Percentiles rank a stretch among this genome's conserved stretches.
Conservation (phyloP, 768 basidiomycete genomes). For the Hericium erinaceus region DNA sequence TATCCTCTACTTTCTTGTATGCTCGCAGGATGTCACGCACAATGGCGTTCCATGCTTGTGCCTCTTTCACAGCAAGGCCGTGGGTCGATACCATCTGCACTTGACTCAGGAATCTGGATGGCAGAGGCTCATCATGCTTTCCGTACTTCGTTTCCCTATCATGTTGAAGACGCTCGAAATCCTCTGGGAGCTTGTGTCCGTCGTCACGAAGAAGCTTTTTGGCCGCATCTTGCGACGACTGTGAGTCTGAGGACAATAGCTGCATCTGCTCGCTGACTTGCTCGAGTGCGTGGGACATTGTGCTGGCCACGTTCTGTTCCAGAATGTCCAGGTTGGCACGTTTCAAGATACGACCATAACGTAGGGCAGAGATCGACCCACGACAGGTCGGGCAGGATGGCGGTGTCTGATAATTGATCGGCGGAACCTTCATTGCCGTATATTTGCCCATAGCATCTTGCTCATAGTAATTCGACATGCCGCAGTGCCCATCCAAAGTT, state of each 20-base stretch:
- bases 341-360: constrained; percentile 29
- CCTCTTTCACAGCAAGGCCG: constrained; percentile 14
- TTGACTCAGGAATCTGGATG: neutral
- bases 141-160: neutral
- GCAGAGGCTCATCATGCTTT: constrained; percentile 14
- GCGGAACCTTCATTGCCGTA: constrained; percentile 18
- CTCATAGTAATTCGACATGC: constrained; percentile 22
- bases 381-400: constrained; percentile 29
- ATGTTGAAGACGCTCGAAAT: neutral
- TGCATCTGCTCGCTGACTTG: neutral
- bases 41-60: constrained; percentile 17
- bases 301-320: constrained; percentile 28
- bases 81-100: constrained; percentile 12
- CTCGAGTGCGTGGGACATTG: constrained; percentile 18
- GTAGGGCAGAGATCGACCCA: constrained; percentile 22
- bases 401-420: constrained; percentile 20
- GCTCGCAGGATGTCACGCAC: constrained; percentile 13
- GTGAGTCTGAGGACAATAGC: neutral
- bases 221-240: constrained; percentile 5
- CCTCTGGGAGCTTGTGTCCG: neutral
- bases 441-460: constrained; percentile 17
- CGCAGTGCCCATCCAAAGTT: constrained; percentile 28
- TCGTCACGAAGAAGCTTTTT: constrained; percentile 6
- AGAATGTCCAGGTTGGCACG: constrained; percentile 27
- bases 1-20: constrained; percentile 18